Base-by-base conservation (phyloP, 1,284 basidiomycete genomes). In the Moesziomyces antarcticus region DNA sequence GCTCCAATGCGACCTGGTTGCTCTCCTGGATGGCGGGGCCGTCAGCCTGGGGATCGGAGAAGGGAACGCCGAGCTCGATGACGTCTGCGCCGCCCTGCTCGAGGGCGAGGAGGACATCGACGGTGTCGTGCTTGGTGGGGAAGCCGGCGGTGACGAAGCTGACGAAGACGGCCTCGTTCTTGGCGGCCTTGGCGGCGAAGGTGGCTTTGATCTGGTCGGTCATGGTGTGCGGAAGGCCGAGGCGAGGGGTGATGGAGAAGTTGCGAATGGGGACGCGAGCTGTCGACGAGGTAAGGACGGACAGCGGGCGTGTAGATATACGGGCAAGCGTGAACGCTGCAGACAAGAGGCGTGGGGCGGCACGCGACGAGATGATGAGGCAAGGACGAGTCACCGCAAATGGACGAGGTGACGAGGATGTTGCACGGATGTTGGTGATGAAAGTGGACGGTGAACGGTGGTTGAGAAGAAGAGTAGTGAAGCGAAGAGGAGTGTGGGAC, bases 31-130 rank as follows among this genome's bases (percentile, higher is more conserved):
- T 98, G 6, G 90, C 96, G 92, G 82, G 82, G 13, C 85, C 85
- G 86, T 99, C 96, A 1, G 94, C 96, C 77, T 94, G 93, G 10
- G 96, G 96, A 86, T 99, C 96, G 60, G 92, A 94, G 87, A 97
- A 98, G 46, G 82, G 96, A 40, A 98, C 89, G 25, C 97, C 97
- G 35, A 99, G 88, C 85, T 99, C 96, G 74, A 99, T 96, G 74
- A 98, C 90, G 85, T 98, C 94, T 48, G 93, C 90, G 22, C 96
- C 97, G 50, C 95, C 96, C 47, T 89, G 88, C 85, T 98, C 91
- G 89, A 99, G 92, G 21, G 92, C 92, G 41, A 98, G 89, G 87
- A 98, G 85, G 58, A 96, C 88, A 4, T 92, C 90, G 16, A 97
- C 93, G 0, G 96, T 97, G 67, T 92, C 90, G 5, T 75, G 49